phyloP scores from a whole-genome alignment of 2,329 filamentous ascomycete species.

The Neocucurbitaria cava region DNA sequence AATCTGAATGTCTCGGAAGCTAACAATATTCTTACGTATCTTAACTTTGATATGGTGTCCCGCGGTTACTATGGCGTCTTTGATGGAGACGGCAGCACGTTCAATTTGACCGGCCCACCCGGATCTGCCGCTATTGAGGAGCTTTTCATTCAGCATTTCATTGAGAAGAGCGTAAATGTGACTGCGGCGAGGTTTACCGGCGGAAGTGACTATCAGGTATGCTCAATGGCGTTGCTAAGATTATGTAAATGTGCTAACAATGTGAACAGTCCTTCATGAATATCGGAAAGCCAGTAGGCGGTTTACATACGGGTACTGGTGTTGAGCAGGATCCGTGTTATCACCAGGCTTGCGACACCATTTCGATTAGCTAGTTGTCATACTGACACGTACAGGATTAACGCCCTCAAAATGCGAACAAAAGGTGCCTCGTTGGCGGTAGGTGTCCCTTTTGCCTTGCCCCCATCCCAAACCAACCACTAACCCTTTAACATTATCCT shows the following conservation, averaged over 20 bases:
- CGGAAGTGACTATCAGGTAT: slow-evolving; percentile 51
- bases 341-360: slow-evolving; percentile 49
- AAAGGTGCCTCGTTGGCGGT: too few species aligned
- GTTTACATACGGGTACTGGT: slow-evolving; percentile 51
- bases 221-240: too few species aligned
- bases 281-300: slow-evolving; percentile 50
- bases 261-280: slow-evolving; percentile 51
- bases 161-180: slow-evolving; percentile 44
- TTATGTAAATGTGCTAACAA: too few species aligned
- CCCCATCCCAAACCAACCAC: too few species aligned
- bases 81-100: slow-evolving; percentile 47
- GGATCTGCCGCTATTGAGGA: slow-evolving; percentile 46
- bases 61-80: slow-evolving; percentile 50
- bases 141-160: slow-evolving; percentile 47
- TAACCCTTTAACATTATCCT: too few species aligned
- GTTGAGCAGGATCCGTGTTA: slow-evolving; percentile 50
- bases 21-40: slow-evolving; percentile 49
- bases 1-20: slow-evolving; percentile 40
- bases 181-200: slow-evolving; percentile 49
- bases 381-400: too few species aligned
- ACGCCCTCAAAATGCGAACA: too few species aligned
- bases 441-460: too few species aligned
- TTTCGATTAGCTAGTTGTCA: too few species aligned
- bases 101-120: slow-evolving; percentile 41
- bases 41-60: slow-evolving; percentile 55